A percentile compares a stretch with the other conserved stretches of the same genome.
These are phyloP conservation scores for Rhododendron ovatum DNA, from an alignment of 148 eudicot genomes.

Conservation along the genomic window DNA sequence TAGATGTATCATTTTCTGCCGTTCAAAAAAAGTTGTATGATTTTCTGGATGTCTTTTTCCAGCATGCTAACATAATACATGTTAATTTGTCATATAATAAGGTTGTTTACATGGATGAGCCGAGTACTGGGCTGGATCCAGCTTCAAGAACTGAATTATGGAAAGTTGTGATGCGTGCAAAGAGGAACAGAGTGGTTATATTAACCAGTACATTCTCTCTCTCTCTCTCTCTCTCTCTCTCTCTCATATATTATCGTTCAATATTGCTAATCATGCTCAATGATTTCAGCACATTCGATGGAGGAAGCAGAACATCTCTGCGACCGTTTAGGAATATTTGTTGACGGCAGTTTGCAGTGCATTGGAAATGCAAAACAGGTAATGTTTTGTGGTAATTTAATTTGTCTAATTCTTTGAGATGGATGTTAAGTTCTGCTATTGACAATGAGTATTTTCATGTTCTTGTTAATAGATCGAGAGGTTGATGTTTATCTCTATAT, in stretches of 20 bases:
- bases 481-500: no score
- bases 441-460: no score
- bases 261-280: no score
- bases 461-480: no score
- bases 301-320: slow-evolving; percentile 90
- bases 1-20: no score
- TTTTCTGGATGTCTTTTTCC: no score
- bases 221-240: no score
- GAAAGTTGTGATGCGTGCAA: slow-evolving; percentile 85
- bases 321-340: slow-evolving; percentile 82
- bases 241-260: neutral
- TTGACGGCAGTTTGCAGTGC: slow-evolving; percentile 85
- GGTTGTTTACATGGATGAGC: slow-evolving; percentile 98
- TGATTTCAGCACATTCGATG: slow-evolving; percentile 73
- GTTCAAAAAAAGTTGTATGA: no score
- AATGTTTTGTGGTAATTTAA: neutral
- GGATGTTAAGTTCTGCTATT: no score
- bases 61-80: neutral
- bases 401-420: no score
- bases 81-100: neutral
- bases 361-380: slow-evolving; percentile 85
- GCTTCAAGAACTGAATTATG: slow-evolving; percentile 84
- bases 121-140: slow-evolving; percentile 89
- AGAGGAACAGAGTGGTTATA: slow-evolving; percentile 71
- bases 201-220: slow-evolving; percentile 58